Base-by-base conservation (phyloP, 345 rosid genomes). In the Populus simonii region DNA sequence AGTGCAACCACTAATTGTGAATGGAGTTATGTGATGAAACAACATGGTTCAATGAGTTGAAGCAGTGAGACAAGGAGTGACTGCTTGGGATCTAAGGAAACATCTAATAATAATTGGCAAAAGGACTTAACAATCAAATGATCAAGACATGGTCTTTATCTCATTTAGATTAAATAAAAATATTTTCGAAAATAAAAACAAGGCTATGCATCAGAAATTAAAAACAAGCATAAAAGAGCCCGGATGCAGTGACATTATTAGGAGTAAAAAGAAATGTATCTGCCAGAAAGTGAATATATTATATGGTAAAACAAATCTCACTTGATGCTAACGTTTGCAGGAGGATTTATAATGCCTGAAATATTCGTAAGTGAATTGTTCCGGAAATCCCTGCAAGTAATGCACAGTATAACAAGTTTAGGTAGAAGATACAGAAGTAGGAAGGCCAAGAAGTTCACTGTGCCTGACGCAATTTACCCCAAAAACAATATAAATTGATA, bases 241-340 rank as follows among this genome's bases (percentile, higher is more conserved):
- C 31, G 33, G 68, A 27, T 38, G 72, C 51, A 68, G 41, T 18
- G 27, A 66, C 27, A 68, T 36, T 68, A 4, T 36, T 7, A 38
- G 15, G 38, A 68, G n/a, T 68, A 29, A 27, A 65, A 31, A 13
- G 25, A 9, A 27, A 61, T 22, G 27, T 17, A 22, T 74, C 15
- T 15, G 17, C 39, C 33, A 65, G 36, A 13, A 65, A 13, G 65
- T 20, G 65, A 59, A 59, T 3, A 59, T 59, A 5, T 66, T 27
- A 70, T 10, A 55, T 1, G 39, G 66, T 47, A 20, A 38, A 66
- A 35, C 35, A 27, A 47, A 66, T 53, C 80, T 74, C 78, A 92
- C 93, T 80, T 75, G 55, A 92, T 20, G 75, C 83, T 85, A 70
- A 89, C 90, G 70, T 89, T 90, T 20, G 79, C 55, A 25, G 93